These are phyloP conservation scores for Penicillium hesseltinei DNA, from an alignment of 2,329 filamentous ascomycete species.

Conservation along the genomic window DNA sequence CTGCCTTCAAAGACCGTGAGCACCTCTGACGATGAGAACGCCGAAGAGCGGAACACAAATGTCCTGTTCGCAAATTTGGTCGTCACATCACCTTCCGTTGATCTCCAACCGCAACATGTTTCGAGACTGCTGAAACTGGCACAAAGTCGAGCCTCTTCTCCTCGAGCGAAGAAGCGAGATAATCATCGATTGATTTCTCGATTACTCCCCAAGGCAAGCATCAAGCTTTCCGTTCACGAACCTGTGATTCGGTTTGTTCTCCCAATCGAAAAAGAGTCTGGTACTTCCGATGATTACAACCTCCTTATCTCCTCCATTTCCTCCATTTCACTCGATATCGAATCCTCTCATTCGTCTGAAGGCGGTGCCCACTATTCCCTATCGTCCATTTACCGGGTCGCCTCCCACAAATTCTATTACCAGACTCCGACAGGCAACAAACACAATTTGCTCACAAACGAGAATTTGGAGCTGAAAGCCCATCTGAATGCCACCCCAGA, in stretches of 20 bases:
- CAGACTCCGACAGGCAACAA: slow-evolving; percentile 79
- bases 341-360: slow-evolving; percentile 88
- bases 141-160: slow-evolving; percentile 53
- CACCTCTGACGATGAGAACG: slow-evolving; percentile 66
- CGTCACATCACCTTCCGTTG: slow-evolving; percentile 90
- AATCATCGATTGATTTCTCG: slow-evolving; percentile 73
- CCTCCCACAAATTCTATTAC: slow-evolving; percentile 89
- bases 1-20: slow-evolving; percentile 91
- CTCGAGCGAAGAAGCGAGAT: slow-evolving; percentile 45
- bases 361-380: slow-evolving; percentile 85
- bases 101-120: slow-evolving; percentile 87
- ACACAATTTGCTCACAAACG: slow-evolving; percentile 83
- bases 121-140: slow-evolving; percentile 78
- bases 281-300: slow-evolving; percentile 76
- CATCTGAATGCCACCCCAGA: slow-evolving; percentile 83
- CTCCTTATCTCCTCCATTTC: slow-evolving; percentile 94
- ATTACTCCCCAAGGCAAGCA: slow-evolving; percentile 87
- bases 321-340: slow-evolving; percentile 85
- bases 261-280: slow-evolving; percentile 65
- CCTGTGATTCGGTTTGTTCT: slow-evolving; percentile 88
- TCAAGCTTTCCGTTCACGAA: slow-evolving; percentile 96
- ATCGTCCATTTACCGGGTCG: slow-evolving; percentile 74
- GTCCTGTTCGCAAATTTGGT: slow-evolving; percentile 96
- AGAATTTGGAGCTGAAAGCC: slow-evolving; percentile 81
- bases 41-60: slow-evolving; percentile 87